Conservation (phyloP, 495 filamentous ascomycete genomes). For the Penicillium paxilli region DNA sequence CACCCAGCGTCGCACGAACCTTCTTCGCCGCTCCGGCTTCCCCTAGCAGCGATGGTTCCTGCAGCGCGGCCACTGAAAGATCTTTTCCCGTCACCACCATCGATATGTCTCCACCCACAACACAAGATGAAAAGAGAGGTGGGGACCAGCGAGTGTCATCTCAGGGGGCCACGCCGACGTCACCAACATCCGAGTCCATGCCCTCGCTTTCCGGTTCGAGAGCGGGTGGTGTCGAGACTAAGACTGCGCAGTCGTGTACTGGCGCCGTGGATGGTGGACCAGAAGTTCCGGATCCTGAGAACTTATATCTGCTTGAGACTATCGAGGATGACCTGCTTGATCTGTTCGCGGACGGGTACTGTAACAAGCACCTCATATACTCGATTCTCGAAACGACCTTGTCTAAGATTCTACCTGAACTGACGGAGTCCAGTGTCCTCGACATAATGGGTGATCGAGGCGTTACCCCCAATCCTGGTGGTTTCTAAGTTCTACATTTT, state of each 20-base stretch:
- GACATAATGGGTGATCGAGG: constrained; percentile 75
- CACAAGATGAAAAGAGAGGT: neutral
- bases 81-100: constrained; percentile 12
- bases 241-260: neutral
- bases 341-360: constrained; percentile 75
- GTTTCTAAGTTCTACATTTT: constrained; percentile 9
- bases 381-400: constrained; percentile 74
- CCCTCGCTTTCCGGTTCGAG: neutral
- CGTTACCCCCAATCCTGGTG: constrained; percentile 25
- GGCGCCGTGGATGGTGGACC: constrained; percentile 10
- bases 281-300: constrained; percentile 30
- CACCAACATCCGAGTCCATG: constrained; percentile 1
- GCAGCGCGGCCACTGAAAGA: constrained; percentile 23
- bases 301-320: constrained; percentile 37
- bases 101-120: constrained; percentile 10
- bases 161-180: constrained; percentile 7
- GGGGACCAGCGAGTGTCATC: constrained; percentile 4
- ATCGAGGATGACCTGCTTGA: constrained; percentile 61
- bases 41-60: constrained; percentile 26
- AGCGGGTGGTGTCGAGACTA: neutral
- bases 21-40: constrained; percentile 34
- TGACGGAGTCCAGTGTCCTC: constrained; percentile 68
- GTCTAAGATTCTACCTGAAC: constrained; percentile 77
- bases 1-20: constrained; percentile 36
- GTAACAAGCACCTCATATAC: constrained; percentile 88